Percentiles rank a stretch among this genome's conserved stretches.
Conservation (phyloP, 768 basidiomycete genomes). For the Pleurotus tuber-regium region DNA sequence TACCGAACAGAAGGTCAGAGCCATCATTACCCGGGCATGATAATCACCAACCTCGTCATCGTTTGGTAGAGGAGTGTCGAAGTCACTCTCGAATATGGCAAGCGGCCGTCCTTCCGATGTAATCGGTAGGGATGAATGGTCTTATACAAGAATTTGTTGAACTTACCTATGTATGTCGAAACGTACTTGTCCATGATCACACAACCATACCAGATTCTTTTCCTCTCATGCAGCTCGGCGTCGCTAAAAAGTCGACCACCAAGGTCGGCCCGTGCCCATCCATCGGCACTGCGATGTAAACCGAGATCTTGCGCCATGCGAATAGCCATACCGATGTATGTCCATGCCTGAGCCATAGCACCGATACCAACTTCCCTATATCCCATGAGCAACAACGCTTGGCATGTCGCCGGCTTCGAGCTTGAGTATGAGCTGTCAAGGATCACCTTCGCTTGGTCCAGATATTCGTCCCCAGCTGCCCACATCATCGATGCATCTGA, state of each 20-base stretch:
- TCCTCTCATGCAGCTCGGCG: constrained; percentile 65
- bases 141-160: no score
- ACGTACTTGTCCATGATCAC: constrained; percentile 79
- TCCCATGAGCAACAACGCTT: constrained; percentile 77
- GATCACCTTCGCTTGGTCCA: constrained; percentile 62
- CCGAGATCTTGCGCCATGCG: constrained; percentile 92
- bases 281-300: constrained; percentile 78
- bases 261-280: constrained; percentile 63
- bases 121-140: constrained; percentile 9
- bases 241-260: constrained; percentile 56
- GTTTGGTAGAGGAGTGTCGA: constrained; percentile 66
- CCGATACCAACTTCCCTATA: constrained; percentile 88
- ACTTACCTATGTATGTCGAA: constrained; percentile 70
- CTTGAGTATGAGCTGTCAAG: constrained; percentile 67
- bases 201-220: constrained; percentile 78
- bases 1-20: constrained; percentile 19
- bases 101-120: constrained; percentile 62
- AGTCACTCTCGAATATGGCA: constrained; percentile 72
- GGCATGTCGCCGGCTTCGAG: constrained; percentile 73
- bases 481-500: constrained; percentile 64
- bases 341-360: constrained; percentile 87
- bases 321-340: constrained; percentile 83
- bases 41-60: constrained; percentile 48
- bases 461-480: constrained; percentile 74
- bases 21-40: neutral